phyloP scores from a whole-genome alignment of 257 asterid species.

The Jasminum sambac region DNA sequence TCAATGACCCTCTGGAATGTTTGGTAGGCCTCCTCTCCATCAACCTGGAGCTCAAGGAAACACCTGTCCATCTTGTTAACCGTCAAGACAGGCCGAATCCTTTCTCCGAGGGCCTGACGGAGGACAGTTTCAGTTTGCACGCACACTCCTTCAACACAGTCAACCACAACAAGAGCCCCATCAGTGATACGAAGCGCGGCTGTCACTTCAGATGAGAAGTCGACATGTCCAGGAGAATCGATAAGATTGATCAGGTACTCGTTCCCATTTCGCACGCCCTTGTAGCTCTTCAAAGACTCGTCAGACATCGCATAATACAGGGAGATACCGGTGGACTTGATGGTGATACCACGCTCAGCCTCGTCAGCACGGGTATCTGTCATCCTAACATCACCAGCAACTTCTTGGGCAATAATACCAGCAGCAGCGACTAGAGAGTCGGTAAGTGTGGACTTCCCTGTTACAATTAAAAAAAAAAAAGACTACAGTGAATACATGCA shows the following conservation, averaged over 20 bases:
- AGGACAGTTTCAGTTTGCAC: conserved; percentile 55
- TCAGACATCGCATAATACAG: conserved; percentile 51
- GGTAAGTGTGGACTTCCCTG: conserved; percentile 58
- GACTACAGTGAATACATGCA: not conserved
- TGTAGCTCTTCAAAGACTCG: conserved; percentile 34
- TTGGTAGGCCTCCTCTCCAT: conserved; percentile 55
- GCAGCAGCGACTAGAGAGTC: conserved; percentile 63
- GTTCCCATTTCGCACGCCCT: conserved; percentile 46
- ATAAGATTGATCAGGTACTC: conserved; percentile 56
- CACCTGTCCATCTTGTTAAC: conserved; percentile 58
- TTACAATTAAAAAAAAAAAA: not conserved
- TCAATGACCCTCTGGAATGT: conserved; percentile 50
- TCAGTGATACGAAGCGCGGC: conserved; percentile 53
- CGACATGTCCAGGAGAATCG: conserved; percentile 54
- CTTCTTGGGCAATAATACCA: conserved; percentile 57
- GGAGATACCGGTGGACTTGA: conserved; percentile 56
- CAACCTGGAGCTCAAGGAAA: conserved; percentile 53
- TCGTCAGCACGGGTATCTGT: conserved; percentile 64
- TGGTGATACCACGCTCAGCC: conserved; percentile 62
- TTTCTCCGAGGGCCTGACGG: conserved; percentile 49
- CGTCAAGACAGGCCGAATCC: conserved; percentile 48
- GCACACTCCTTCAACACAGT: conserved; percentile 48
- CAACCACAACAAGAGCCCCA: conserved; percentile 55
- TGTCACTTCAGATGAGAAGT: conserved; percentile 50
- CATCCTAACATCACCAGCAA: conserved; percentile 59